Conservation (phyloP, 345 rosid species). For the Eutrema heterophyllum region DNA sequence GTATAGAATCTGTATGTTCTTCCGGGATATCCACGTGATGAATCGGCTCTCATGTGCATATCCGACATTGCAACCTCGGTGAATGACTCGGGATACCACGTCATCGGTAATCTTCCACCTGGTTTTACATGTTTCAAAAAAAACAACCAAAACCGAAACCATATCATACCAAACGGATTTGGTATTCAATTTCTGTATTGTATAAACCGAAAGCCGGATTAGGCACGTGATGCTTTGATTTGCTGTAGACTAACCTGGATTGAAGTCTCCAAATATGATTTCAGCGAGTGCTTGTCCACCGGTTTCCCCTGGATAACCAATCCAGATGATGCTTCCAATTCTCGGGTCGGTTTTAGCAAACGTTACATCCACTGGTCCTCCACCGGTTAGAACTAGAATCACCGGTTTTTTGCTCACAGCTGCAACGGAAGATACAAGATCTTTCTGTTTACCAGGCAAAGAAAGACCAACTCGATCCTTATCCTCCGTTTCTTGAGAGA, state of each 20-base stretch:
- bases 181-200: neutral
- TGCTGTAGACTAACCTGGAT: conserved; percentile 65
- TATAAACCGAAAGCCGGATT: neutral
- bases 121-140: conserved; percentile 19
- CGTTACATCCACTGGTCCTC: conserved; percentile 86
- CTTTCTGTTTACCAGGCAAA: conserved; percentile 81
- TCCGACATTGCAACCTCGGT: conserved; percentile 68
- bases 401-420: conserved; percentile 59
- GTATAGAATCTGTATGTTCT: conserved; percentile 84
- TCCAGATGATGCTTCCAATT: conserved; percentile 79
- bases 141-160: neutral
- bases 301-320: conserved; percentile 91
- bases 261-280: conserved; percentile 66
- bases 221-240: neutral
- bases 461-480: conserved; percentile 76
- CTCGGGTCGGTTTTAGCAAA: conserved; percentile 57
- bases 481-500: conserved; percentile 87
- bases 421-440: conserved; percentile 60
- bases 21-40: conserved; percentile 73
- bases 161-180: neutral
- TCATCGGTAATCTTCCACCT: conserved; percentile 91
- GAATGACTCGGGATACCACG: conserved; percentile 90
- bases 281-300: conserved; percentile 87
- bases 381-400: conserved; percentile 87
- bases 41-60: conserved; percentile 84